Evolutionary conservation across 352 stramenopile genomes (phyloP).

Genomic region (Elongisporangium prolatum): DNA sequence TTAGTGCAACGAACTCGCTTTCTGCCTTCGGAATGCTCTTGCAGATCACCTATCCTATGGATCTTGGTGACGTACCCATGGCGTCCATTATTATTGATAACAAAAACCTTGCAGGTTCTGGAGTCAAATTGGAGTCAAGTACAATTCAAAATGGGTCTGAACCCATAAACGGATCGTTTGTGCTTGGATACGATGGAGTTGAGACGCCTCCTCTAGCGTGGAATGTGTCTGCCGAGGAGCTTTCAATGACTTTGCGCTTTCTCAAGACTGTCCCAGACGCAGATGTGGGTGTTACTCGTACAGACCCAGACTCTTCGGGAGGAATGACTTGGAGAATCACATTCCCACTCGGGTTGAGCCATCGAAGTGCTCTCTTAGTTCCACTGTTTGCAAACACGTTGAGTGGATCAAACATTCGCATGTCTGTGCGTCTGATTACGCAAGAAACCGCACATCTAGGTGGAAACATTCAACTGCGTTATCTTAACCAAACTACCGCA

Average conservation of each 20-base stretch:
- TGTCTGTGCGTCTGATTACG: constrained; percentile 24
- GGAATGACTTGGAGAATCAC: constrained; percentile 51
- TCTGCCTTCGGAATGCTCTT: background rate
- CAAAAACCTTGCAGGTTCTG: constrained; percentile 15
- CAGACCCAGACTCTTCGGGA: constrained; percentile 18
- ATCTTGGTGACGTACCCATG: background rate
- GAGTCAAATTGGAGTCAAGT: constrained; percentile 13
- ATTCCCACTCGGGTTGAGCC: constrained; percentile 34
- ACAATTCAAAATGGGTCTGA: constrained; percentile 35
- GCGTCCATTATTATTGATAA: constrained; percentile 1
- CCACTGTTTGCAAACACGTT: constrained; percentile 26
- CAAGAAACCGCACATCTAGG: constrained; percentile 32
- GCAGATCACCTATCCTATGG: background rate
- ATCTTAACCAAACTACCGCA: constrained; percentile 23
- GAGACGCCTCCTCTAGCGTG: constrained; percentile 51
- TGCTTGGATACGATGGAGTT: constrained; percentile 40
- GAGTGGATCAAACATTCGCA: constrained; percentile 23
- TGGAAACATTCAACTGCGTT: constrained; percentile 36
- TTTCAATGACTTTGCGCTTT: constrained; percentile 64
- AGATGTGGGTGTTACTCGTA: constrained; percentile 43
- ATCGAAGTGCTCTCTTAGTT: constrained; percentile 26
- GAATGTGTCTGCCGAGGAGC: constrained; percentile 83
- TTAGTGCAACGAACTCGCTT: background rate
- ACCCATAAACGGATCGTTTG: constrained; percentile 42
- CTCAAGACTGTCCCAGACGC: constrained; percentile 58